A percentile compares a stretch with the other conserved stretches of the same genome.
Conservation (phyloP, 2,329 filamentous ascomycete genomes). For the Stachybotrys echinatus region DNA sequence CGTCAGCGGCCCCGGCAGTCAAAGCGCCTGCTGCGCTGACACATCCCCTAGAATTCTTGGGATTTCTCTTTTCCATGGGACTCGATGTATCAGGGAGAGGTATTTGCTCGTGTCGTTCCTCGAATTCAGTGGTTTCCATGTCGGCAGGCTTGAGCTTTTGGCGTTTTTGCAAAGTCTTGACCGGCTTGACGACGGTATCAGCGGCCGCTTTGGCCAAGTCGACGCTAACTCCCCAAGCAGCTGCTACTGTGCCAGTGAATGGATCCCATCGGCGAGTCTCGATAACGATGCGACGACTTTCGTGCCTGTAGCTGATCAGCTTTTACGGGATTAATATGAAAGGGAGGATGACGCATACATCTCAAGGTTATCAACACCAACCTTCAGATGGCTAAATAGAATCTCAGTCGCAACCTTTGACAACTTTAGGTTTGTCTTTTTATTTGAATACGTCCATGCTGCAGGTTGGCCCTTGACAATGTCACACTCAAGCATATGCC, state of each 20-base stretch:
- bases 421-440: neutral
- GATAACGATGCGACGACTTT: neutral
- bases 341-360: neutral
- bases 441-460: neutral
- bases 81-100: neutral
- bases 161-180: neutral
- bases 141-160: neutral
- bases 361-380: neutral
- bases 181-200: neutral
- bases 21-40: neutral
- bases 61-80: neutral
- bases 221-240: neutral
- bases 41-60: neutral
- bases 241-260: neutral
- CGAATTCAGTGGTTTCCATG: too few species aligned
- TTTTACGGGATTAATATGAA: neutral
- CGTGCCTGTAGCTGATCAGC: neutral
- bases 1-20: neutral
- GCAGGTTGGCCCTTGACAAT: neutral
- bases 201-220: neutral
- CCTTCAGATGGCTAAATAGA: neutral
- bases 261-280: neutral
- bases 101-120: too few species aligned
- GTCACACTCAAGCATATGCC: neutral
- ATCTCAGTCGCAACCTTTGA: neutral